Conservation (phyloP, 371 early-diverging fungal genomes). For the Actinomortierella wolfii region DNA sequence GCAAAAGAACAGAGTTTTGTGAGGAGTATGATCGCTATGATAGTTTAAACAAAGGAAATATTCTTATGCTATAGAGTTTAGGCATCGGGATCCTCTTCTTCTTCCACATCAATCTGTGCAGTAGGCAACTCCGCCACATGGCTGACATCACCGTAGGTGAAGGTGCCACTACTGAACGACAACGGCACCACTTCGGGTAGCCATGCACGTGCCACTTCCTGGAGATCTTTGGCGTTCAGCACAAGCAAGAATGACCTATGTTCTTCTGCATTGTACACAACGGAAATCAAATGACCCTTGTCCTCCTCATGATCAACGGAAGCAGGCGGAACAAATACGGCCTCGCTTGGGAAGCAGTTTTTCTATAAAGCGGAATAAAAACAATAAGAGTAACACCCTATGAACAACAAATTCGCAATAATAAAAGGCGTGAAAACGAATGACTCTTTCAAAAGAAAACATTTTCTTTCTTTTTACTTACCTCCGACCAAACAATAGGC, state of each 20-base stretch:
- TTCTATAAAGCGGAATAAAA: conserved; percentile 21
- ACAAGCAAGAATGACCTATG: conserved; percentile 72
- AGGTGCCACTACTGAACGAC: conserved; percentile 67
- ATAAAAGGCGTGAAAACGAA: not conserved
- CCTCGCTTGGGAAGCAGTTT: conserved; percentile 78
- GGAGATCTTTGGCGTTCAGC: conserved; percentile 68
- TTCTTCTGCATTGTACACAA: conserved; percentile 71
- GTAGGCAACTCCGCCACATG: conserved; percentile 22
- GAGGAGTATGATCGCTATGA: too few species aligned
- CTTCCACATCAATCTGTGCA: conserved; percentile 2
- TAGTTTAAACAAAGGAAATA: too few species aligned
- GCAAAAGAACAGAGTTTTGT: too few species aligned
- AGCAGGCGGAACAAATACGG: conserved; percentile 69
- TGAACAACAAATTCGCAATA: not conserved
- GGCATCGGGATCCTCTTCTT: conserved; percentile 12
- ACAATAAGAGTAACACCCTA: not conserved
- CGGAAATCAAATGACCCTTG: conserved; percentile 72
- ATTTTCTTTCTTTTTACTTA: too few species aligned
- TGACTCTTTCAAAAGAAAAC: too few species aligned
- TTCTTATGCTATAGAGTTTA: too few species aligned
- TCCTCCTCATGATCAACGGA: conserved; percentile 63
- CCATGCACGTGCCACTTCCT: conserved; percentile 66
- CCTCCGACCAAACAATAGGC: conserved; percentile 36
- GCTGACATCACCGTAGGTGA: conserved; percentile 36
- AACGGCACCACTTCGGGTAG: conserved; percentile 65